Conservation (phyloP, 2,329 filamentous ascomycete species). For the Ophidiomyces ophidiicola region DNA sequence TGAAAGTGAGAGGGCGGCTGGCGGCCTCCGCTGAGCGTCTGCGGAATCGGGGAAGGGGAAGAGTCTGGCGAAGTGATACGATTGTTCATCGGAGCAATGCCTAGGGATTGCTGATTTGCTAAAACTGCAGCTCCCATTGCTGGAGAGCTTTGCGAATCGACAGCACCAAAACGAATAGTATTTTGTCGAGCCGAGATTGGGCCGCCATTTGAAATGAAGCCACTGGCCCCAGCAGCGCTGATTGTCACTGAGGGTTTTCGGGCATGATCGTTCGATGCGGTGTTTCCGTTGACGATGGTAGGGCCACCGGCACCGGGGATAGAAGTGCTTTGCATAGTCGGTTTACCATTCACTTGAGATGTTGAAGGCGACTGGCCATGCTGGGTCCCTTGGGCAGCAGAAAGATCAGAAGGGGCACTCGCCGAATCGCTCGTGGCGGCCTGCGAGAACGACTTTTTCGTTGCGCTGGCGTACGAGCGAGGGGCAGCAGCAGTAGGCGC, state of each 20-base stretch:
- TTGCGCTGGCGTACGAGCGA: slow-evolving; percentile 51
- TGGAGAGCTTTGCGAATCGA: slow-evolving; percentile 39
- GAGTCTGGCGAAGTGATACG: slow-evolving; percentile 71
- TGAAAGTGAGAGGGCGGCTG: slow-evolving; percentile 60
- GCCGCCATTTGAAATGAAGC: slow-evolving; percentile 66
- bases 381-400: slow-evolving; percentile 33
- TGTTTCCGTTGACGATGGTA: slow-evolving; percentile 55
- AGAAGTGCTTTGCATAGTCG: slow-evolving; percentile 43
- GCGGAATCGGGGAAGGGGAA: slow-evolving; percentile 87
- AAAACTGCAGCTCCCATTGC: slow-evolving; percentile 46
- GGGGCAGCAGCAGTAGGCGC: slow-evolving; percentile 42
- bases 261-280: slow-evolving; percentile 50
- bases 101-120: slow-evolving; percentile 31
- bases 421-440: slow-evolving; percentile 40
- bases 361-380: slow-evolving; percentile 53
- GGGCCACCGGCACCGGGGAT: slow-evolving; percentile 46
- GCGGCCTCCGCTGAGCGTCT: slow-evolving; percentile 70
- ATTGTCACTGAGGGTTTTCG: slow-evolving; percentile 88
- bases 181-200: slow-evolving; percentile 38
- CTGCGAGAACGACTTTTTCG: slow-evolving; percentile 43
- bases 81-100: slow-evolving; percentile 49
- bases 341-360: slow-evolving; percentile 76
- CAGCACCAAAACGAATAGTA: slow-evolving; percentile 42
- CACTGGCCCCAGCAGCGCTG: slow-evolving; percentile 65
- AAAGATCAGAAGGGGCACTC: slow-evolving; percentile 42